Base-by-base conservation (phyloP, 2,329 filamentous ascomycete genomes). In the Paecilomyces niveus region DNA sequence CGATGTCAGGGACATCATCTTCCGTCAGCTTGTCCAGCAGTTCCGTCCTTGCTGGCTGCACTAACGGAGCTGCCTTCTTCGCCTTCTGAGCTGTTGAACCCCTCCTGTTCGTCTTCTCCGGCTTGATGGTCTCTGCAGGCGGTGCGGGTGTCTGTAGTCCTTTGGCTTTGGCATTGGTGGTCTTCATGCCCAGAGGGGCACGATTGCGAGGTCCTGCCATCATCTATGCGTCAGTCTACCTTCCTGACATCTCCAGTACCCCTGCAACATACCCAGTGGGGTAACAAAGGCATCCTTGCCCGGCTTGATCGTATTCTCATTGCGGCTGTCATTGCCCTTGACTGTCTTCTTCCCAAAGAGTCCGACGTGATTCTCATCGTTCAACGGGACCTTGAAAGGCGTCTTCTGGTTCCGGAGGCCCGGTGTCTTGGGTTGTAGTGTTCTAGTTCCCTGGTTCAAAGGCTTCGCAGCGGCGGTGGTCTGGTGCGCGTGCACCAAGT, bases 131-230 rank as follows among this genome's bases (percentile, higher is more conserved):
- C 22, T 80, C 78, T 59, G 78, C 78, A 66, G 86, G 88, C 32
- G 83, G 86, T 31, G 83, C 86, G 6, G 84, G 84, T 3, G 86
- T 87, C 62, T 89, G 86, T 64, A 86, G 82, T 54, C 80, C 81
- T 70, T 81, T 85, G 60, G 87, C 83, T 79, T 96, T 97, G 57
- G 90, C 91, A 74, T 99, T 99, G 56, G 94, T 97, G 1, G 93
- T 97, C 76, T 99, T 99, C 81, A 90, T 88, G 33, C 93, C 93
- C 54, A 99, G 79, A 11, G 91, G 89, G 39, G 92, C 92, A 68
- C 93, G 86, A 60, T 80, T 87, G 59, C 86, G 85, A 55, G 87
- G 82, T 58, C 82, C 85, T 87, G 61, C n/a, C 39, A 49, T 21
- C 35, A 26, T 9, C 15, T 18, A 45, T 55, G n/a, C 32, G 35